Percentiles rank a stretch among this genome's conserved stretches.
Evolutionary conservation across 495 filamentous ascomycete species (phyloP).

Genomic region (Pyrenula massariospora): DNA sequence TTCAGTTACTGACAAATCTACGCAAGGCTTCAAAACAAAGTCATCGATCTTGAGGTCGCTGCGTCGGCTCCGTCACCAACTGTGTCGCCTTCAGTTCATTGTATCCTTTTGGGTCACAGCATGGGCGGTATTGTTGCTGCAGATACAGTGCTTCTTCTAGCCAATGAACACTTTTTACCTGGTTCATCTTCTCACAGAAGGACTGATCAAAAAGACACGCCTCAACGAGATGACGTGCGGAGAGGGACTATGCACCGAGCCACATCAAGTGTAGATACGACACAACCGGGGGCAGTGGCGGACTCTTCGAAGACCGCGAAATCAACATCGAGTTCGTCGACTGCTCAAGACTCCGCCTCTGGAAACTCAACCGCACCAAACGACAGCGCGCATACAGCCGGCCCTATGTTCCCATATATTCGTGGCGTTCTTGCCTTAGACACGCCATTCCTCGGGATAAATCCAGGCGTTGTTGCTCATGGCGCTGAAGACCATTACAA

Average conservation of each 20-base stretch:
- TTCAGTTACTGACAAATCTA: not conserved
- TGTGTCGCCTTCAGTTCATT: conserved; percentile 76
- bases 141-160: conserved; percentile 63
- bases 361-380: conserved; percentile 8
- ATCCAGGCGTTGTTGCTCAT: conserved; percentile 79
- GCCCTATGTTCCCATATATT: conserved; percentile 55
- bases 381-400: conserved; percentile 6
- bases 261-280: conserved; percentile 2
- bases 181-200: conserved; percentile 10
- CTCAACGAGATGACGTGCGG: not conserved
- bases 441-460: conserved; percentile 86
- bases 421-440: conserved; percentile 89
- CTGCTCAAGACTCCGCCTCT: conserved; percentile 9
- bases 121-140: conserved; percentile 98
- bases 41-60: conserved; percentile 88
- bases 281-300: too few relatives aligned
- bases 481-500: conserved; percentile 79
- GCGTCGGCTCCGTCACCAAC: conserved; percentile 76
- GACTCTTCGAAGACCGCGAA: not conserved
- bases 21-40: conserved; percentile 71
- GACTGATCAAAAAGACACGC: not conserved
- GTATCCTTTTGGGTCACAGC: conserved; percentile 77
- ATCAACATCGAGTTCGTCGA: conserved; percentile 1
- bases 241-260: not conserved
- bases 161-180: conserved; percentile 54